These are phyloP conservation scores for Lophiotrema nucula DNA, from an alignment of 495 filamentous ascomycete species.

Conservation along the genomic window DNA sequence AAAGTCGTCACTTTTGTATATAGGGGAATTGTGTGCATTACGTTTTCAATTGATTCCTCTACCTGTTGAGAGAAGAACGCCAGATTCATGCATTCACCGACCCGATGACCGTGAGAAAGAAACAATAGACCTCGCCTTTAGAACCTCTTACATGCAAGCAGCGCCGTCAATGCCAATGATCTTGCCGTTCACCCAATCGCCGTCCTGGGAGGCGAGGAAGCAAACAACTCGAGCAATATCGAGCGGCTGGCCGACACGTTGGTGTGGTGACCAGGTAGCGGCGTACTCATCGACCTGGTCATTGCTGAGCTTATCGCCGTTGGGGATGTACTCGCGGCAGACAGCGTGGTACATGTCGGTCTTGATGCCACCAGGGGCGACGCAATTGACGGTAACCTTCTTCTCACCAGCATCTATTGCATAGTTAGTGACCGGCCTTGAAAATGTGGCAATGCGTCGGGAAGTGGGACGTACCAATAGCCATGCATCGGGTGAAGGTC, in stretches of 20 bases:
- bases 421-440: slow-evolving; percentile 14
- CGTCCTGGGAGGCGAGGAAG: slow-evolving; percentile 65
- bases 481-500: slow-evolving; percentile 57
- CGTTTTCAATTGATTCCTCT: not conserved
- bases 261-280: slow-evolving; percentile 57
- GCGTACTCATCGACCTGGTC: slow-evolving; percentile 52
- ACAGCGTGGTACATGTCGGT: slow-evolving; percentile 69
- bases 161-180: slow-evolving; percentile 42
- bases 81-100: slow-evolving; percentile 9
- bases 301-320: slow-evolving; percentile 49
- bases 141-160: slow-evolving; percentile 31
- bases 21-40: not conserved
- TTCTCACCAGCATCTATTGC: slow-evolving; percentile 44
- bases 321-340: slow-evolving; percentile 63
- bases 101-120: not conserved
- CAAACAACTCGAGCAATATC: slow-evolving; percentile 64
- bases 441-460: not conserved
- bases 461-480: slow-evolving; percentile 45
- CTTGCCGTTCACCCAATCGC: slow-evolving; percentile 67
- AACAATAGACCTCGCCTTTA: not conserved
- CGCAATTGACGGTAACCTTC: slow-evolving; percentile 64
- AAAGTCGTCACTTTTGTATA: no score
- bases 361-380: slow-evolving; percentile 67
- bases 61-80: slow-evolving; percentile 4
- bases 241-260: slow-evolving; percentile 60